A percentile compares a stretch with the other conserved stretches of the same genome.
phyloP scores from a whole-genome alignment of 2,329 filamentous ascomycete genomes.

The Dactylonectria estremocensis region DNA sequence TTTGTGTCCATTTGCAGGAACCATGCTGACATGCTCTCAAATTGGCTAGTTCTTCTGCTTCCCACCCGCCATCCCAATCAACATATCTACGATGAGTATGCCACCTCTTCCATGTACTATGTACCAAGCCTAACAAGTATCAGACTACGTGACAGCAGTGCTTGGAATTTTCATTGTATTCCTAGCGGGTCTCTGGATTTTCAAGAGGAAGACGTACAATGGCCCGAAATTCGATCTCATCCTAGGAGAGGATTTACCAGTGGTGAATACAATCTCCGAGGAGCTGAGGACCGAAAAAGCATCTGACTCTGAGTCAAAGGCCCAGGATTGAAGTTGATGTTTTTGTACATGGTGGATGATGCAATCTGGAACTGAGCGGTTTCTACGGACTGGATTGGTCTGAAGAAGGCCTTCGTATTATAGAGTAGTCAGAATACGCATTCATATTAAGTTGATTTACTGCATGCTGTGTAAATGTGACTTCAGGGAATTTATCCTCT shows the following conservation, averaged over 20 bases:
- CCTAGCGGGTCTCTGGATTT: conserved; percentile 32
- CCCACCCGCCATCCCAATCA: conserved; percentile 42
- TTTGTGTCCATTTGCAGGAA: not conserved
- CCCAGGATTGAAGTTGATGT: not conserved
- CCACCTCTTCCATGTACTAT: not conserved
- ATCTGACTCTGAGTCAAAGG: not conserved
- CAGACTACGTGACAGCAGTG: conserved; percentile 56
- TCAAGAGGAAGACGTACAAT: conserved; percentile 38
- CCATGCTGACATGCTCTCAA: not conserved
- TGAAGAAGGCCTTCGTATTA: too few species aligned
- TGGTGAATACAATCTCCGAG: conserved; percentile 24
- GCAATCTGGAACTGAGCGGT: not conserved
- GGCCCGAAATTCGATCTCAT: conserved; percentile 41
- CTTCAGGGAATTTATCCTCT: too few species aligned
- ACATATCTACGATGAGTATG: conserved; percentile 42
- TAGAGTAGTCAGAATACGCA: too few species aligned
- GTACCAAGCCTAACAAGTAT: conserved; percentile 9
- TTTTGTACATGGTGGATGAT: not conserved
- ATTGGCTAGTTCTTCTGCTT: conserved; percentile 42
- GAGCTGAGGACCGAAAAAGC: not conserved
- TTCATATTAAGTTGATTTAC: too few species aligned
- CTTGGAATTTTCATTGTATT: conserved; percentile 53
- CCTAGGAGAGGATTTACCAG: conserved; percentile 37
- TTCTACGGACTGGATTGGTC: too few species aligned
- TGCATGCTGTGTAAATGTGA: too few species aligned